Evolutionary conservation across 257 asterid species (phyloP), one percentile per base, ranked within the genome.

Genomic region (Salvia rosmarinus): DNA sequence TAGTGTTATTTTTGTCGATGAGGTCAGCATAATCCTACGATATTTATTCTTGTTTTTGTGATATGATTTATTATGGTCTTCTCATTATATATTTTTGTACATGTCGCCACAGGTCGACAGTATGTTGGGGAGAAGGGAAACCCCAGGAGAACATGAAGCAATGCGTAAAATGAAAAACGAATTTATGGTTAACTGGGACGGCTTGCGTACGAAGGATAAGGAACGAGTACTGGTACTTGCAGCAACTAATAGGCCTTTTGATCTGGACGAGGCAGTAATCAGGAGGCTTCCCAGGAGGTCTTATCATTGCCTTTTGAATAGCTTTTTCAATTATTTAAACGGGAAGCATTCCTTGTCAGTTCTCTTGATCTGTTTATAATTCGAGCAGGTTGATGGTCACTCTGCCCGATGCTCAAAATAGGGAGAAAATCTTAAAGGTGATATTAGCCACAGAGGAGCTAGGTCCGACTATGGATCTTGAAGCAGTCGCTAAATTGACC

Each of bases 241-340:
- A 59, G 90, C 90, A 6, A 85, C 90, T 9, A 85, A 85, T 68
- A 82, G 90, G 56, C 85, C 90, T 46, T 82, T 67, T 64, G 90
- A 85, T 75, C 85, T 85, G 23, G 87, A 85, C 25, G 90, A 85
- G 83, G 90, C 90, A 58, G 85, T 85, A 63, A 80, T 82, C 50
- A 68, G 90, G 72, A 82, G 90, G 84, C 85, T 85, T 70, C 84
- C 90, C 8, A 67, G 87, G 66, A 85, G 90, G 90, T 85, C 4
- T 65, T 47, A 6, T 21, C 23, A 6, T 23, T 75, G 4, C 20
- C 58, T 44, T 56, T 7, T 23, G 5, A 52, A 11, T 17, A 35
- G 13, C 14, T 10, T 51, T 49, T 64, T 44, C 51, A 6, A 16
- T 23, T 25, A 51, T 54, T 50, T 40, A 23, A 64, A 40, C 11